These are phyloP conservation scores for Hypoxylon sp. DNA, from an alignment of 2,329 filamentous ascomycete species.

Conservation along the genomic window DNA sequence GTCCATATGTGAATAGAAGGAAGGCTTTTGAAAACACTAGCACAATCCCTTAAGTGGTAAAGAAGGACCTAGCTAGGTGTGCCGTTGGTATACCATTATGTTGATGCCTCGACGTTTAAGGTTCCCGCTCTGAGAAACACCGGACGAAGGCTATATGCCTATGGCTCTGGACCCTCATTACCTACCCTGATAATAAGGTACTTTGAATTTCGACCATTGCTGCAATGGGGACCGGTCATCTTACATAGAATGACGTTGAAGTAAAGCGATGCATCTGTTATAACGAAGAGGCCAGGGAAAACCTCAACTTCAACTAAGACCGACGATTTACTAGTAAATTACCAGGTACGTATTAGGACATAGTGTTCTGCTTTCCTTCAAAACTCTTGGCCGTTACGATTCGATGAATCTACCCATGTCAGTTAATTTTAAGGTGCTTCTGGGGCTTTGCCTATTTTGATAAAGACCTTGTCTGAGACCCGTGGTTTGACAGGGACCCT, in stretches of 20 bases:
- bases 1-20: background rate
- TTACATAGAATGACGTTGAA: conserved; percentile 7
- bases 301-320: conserved; percentile 28
- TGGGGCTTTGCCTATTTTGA: conserved; percentile 42
- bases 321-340: conserved; percentile 15
- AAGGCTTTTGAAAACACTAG: conserved; percentile 17
- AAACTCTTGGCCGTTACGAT: conserved; percentile 35
- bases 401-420: conserved; percentile 44
- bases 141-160: conserved; percentile 9
- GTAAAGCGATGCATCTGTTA: conserved; percentile 17
- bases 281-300: conserved; percentile 16
- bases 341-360: too few species aligned
- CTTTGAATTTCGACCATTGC: conserved; percentile 17
- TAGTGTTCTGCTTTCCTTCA: conserved; percentile 36
- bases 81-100: conserved; percentile 23
- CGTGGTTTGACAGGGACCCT: conserved; percentile 37
- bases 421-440: conserved; percentile 50
- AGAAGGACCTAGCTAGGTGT: conserved; percentile 12
- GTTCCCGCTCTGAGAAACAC: conserved; percentile 25
- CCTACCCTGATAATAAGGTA: background rate
- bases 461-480: conserved; percentile 31
- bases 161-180: background rate
- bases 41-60: conserved; percentile 3
- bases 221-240: conserved; percentile 26
- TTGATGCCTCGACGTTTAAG: conserved; percentile 18